phyloP scores from a whole-genome alignment of 495 filamentous ascomycete genomes.

The Lophiostoma macrostomum region DNA sequence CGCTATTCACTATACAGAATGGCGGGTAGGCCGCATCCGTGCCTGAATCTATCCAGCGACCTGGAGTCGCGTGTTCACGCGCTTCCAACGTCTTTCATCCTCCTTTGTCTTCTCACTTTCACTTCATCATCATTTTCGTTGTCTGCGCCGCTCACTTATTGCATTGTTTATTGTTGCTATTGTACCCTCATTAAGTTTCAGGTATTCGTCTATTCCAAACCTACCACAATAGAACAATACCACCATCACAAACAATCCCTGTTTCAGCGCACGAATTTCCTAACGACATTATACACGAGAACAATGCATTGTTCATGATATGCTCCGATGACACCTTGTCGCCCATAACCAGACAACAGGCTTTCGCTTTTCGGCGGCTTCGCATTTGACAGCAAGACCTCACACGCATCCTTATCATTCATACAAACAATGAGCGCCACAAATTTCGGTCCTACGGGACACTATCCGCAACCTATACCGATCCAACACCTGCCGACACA shows the following conservation, averaged over 20 bases:
- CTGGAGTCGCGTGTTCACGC: conserved; percentile 22
- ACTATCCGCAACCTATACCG: background rate
- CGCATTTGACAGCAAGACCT: background rate
- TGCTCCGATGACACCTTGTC: conserved; percentile 3
- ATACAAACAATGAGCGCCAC: conserved; percentile 1
- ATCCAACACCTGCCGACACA: conserved; percentile 1
- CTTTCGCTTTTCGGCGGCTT: background rate
- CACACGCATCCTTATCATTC: background rate
- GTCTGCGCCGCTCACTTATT: background rate
- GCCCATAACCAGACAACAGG: background rate
- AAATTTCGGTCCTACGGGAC: background rate
- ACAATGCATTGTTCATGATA: conserved; percentile 29
- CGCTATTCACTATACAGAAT: conserved; percentile 26
- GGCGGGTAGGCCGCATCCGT: conserved; percentile 20
- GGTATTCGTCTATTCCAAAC: conserved; percentile 4
- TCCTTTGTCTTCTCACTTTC: conserved; percentile 5
- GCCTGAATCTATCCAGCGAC: conserved; percentile 14
- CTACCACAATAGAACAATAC: conserved; percentile 28
- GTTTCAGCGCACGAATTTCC: conserved; percentile 23
- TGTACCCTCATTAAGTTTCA: conserved; percentile 4
- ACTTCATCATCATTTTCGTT: background rate
- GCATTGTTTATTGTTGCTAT: conserved; percentile 13
- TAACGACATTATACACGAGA: conserved; percentile 7
- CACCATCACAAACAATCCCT: conserved; percentile 20
- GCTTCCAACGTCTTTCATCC: conserved; percentile 3